Conservation (phyloP, 176 grass and related monocot genomes). For the Urochloa ruziziensis region DNA sequence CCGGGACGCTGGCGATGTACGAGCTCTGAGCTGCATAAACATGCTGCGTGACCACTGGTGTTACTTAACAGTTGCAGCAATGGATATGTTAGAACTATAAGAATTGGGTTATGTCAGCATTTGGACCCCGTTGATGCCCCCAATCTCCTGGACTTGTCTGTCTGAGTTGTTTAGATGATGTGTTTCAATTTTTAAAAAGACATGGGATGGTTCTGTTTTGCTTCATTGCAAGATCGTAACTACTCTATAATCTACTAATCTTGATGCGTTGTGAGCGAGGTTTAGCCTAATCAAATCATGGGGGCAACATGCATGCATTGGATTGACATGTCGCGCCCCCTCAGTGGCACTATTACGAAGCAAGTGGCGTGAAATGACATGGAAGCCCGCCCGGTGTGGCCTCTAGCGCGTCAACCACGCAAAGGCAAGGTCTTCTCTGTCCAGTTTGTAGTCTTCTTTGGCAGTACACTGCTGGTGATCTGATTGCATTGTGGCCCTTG, state of each 20-base stretch:
- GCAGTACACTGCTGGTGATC: neutral
- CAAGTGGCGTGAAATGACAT: neutral
- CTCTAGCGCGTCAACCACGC: neutral
- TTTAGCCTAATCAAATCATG: neutral
- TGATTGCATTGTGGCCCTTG: neutral
- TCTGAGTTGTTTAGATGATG: too few species aligned
- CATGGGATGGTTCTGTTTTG: neutral
- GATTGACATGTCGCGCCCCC: neutral
- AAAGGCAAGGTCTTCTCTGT: neutral
- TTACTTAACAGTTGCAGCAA: too few species aligned
- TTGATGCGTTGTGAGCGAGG: neutral
- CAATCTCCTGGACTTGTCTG: too few species aligned
- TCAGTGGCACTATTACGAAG: neutral
- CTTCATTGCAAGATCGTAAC: neutral
- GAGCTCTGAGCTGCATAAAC: neutral
- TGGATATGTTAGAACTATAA: too few species aligned
- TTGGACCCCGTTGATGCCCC: too few species aligned
- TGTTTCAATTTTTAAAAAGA: neutral
- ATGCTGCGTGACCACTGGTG: too few species aligned
- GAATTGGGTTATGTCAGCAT: too few species aligned
- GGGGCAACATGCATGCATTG: neutral
- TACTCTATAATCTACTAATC: neutral
- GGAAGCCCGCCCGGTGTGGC: neutral
- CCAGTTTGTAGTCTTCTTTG: neutral
- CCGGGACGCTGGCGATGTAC: constrained; percentile 6